phyloP scores from a whole-genome alignment of 2,329 filamentous ascomycete species.

The Aspergillus ustus region DNA sequence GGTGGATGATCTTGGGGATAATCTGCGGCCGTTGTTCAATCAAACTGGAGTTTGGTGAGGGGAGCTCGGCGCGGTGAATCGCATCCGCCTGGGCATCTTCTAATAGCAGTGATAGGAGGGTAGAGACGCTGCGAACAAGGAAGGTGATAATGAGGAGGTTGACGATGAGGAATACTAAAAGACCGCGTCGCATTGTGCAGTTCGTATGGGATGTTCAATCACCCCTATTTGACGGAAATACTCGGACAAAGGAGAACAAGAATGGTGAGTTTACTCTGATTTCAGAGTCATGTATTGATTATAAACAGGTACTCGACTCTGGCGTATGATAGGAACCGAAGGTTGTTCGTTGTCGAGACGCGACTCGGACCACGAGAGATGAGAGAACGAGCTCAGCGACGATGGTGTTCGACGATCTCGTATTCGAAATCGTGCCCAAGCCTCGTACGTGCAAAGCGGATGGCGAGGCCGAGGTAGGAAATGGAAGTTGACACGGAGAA shows the following conservation, averaged over 20 bases:
- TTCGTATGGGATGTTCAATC: conserved; percentile 8
- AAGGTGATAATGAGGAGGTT: conserved; percentile 67
- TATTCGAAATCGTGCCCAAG: neutral
- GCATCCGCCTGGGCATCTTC: conserved; percentile 70
- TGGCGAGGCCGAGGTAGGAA: neutral
- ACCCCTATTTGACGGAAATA: conserved; percentile 12
- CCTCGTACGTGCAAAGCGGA: neutral
- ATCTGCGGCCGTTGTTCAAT: conserved; percentile 62
- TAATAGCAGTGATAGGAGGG: conserved; percentile 70
- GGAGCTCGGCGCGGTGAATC: conserved; percentile 69
- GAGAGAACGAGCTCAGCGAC: neutral
- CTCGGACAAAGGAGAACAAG: neutral
- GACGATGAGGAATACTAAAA: conserved; percentile 67
- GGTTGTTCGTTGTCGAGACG: conserved; percentile 10
- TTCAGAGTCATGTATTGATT: conserved; percentile 11
- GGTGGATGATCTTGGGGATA: conserved; percentile 78
- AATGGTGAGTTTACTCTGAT: conserved; percentile 8
- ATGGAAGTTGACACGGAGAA: conserved; percentile 2
- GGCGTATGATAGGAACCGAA: neutral
- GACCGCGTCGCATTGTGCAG: conserved; percentile 62
- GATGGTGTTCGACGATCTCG: neutral
- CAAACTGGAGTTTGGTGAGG: conserved; percentile 65
- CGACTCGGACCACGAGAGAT: neutral
- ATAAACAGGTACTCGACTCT: neutral
- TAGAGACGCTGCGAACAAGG: conserved; percentile 71